Evolutionary conservation across 2,329 filamentous ascomycete species (phyloP).

Genomic region (Geosmithia morbida): DNA sequence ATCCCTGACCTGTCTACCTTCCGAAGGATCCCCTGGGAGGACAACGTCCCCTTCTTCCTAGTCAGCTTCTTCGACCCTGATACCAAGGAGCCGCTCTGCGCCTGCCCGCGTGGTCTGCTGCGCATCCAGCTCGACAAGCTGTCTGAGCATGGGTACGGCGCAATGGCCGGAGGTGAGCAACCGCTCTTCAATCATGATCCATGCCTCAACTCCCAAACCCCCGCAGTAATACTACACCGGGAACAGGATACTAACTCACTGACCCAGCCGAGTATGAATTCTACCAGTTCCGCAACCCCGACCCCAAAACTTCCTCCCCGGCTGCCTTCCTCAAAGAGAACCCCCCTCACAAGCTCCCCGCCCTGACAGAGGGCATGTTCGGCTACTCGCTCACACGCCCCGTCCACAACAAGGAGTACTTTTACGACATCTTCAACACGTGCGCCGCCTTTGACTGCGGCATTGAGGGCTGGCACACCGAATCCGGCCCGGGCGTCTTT

Average conservation of each 20-base stretch:
- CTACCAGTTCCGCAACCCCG: slow-evolving; percentile 71
- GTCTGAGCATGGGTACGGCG: slow-evolving; percentile 53
- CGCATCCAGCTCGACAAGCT: slow-evolving; percentile 54
- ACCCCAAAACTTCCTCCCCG: slow-evolving; percentile 42
- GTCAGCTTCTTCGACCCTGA: slow-evolving; percentile 76
- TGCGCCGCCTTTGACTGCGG: slow-evolving; percentile 66
- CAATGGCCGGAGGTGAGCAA: slow-evolving; percentile 73
- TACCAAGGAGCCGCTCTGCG: slow-evolving; percentile 53
- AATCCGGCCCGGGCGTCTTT: slow-evolving; percentile 86
- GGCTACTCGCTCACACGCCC: slow-evolving; percentile 82
- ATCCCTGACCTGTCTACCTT: slow-evolving; percentile 66
- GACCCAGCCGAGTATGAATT: slow-evolving; percentile 80
- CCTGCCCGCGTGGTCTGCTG: slow-evolving; percentile 67
- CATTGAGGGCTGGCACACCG: slow-evolving; percentile 92
- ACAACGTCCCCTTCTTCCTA: slow-evolving; percentile 73
- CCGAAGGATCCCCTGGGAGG: slow-evolving; percentile 81
- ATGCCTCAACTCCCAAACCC: too few relatives aligned
- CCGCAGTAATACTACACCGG: too few relatives aligned
- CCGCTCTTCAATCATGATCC: too few relatives aligned
- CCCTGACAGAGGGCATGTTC: slow-evolving; percentile 88
- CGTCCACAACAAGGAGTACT: slow-evolving; percentile 84
- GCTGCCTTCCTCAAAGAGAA: slow-evolving; percentile 63
- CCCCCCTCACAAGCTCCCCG: slow-evolving; percentile 56
- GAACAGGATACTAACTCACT: neutral
- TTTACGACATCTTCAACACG: slow-evolving; percentile 72